phyloP scores from a whole-genome alignment of 2,329 filamentous ascomycete species.

The Sporothrix luriei region DNA sequence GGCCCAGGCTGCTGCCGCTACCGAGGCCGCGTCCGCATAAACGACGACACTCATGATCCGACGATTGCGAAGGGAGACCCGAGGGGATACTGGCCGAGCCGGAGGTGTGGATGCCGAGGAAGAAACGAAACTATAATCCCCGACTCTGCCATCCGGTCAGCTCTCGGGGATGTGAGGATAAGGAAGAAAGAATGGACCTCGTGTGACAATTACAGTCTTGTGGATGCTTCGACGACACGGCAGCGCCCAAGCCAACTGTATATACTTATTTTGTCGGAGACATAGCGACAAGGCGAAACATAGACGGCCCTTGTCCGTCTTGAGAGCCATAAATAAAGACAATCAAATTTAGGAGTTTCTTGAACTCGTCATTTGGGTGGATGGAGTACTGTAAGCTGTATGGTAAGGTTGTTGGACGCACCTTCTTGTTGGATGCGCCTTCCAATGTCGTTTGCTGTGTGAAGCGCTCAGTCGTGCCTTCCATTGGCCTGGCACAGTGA shows the following conservation, averaged over 20 bases:
- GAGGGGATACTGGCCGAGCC: not conserved
- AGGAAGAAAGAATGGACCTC: not conserved
- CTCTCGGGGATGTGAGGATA: not conserved
- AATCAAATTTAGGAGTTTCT: not conserved
- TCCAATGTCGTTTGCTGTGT: not conserved
- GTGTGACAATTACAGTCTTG: slow-evolving; percentile 21
- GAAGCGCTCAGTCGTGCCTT: slow-evolving; percentile 9
- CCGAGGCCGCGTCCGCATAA: slow-evolving; percentile 39
- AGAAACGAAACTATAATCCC: not conserved
- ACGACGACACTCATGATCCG: not conserved
- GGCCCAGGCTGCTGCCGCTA: slow-evolving; percentile 52
- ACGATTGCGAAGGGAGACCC: not conserved
- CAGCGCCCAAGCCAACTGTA: slow-evolving; percentile 1
- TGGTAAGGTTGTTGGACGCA: no score
- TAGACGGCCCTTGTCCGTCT: not conserved
- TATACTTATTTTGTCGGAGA: slow-evolving; percentile 26
- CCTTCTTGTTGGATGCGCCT: not conserved
- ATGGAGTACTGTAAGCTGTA: not conserved
- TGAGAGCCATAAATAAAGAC: slow-evolving; percentile 14
- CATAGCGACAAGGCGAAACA: not conserved
- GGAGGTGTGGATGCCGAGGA: not conserved
- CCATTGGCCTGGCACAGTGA: slow-evolving; percentile 1
- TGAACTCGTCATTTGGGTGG: not conserved
- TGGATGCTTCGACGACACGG: not conserved
- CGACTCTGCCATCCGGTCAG: no score